A percentile compares a stretch with the other conserved stretches of the same genome.
Evolutionary conservation across 352 stramenopile genomes (phyloP).

Genomic region (Pilasporangium apinafurcum): DNA sequence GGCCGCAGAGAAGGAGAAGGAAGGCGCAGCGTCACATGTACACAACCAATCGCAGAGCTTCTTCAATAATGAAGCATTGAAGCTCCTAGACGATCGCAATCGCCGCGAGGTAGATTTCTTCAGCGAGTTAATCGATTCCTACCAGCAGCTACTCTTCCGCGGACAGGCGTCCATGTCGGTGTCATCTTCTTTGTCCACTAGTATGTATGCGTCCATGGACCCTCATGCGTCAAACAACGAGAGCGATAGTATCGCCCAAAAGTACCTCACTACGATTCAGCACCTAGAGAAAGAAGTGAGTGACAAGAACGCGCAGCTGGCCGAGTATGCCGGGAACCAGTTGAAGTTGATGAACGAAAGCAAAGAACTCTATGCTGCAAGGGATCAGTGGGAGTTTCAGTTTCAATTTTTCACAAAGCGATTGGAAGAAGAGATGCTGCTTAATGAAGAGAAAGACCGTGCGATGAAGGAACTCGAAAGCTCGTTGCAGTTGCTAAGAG

Average conservation of each 20-base stretch:
- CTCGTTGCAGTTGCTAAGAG: conserved; percentile 29
- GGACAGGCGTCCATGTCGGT: conserved; percentile 3
- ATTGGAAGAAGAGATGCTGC: conserved; percentile 53
- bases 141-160: conserved; percentile 70
- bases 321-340: conserved; percentile 44
- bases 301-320: conserved; percentile 57
- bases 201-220: conserved; percentile 12
- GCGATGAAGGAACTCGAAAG: conserved; percentile 60
- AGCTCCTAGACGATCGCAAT: conserved; percentile 62
- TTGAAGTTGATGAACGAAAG: conserved; percentile 62
- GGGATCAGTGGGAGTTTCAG: conserved; percentile 50
- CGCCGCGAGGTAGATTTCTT: conserved; percentile 51
- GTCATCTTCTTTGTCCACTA: conserved; percentile 7
- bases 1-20: too few species aligned
- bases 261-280: conserved; percentile 62
- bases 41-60: too few species aligned
- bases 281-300: conserved; percentile 60
- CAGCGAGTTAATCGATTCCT: conserved; percentile 39
- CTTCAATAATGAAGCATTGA: conserved; percentile 33
- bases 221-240: conserved; percentile 9
- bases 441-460: conserved; percentile 62
- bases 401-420: conserved; percentile 45
- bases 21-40: too few species aligned
- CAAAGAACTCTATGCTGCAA: conserved; percentile 64
- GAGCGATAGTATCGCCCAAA: conserved; percentile 20